Conservation (phyloP, 768 basidiomycete species). For the Cyclocybe aegerita region DNA sequence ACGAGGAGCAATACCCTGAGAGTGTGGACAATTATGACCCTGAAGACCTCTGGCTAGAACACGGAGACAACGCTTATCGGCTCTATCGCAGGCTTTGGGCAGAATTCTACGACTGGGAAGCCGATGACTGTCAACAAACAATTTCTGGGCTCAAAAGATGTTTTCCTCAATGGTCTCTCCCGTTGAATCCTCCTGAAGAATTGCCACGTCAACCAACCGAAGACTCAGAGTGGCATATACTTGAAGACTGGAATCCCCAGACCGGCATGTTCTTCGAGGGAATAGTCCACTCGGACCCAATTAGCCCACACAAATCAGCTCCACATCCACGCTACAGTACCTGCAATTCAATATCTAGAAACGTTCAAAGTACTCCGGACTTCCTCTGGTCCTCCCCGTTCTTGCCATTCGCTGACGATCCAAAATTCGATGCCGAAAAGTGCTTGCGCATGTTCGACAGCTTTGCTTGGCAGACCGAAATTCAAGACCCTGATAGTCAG, state of each 20-base stretch:
- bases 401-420: slow-evolving; percentile 49
- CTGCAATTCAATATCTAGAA: slow-evolving; percentile 44
- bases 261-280: not conserved
- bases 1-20: not conserved
- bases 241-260: not conserved
- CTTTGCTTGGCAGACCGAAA: slow-evolving; percentile 35
- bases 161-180: not conserved
- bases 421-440: slow-evolving; percentile 25
- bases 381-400: slow-evolving; percentile 24
- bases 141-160: slow-evolving; percentile 2
- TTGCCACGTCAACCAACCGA: not conserved
- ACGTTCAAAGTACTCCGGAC: slow-evolving; percentile 12
- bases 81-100: slow-evolving; percentile 40
- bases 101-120: slow-evolving; percentile 49
- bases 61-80: slow-evolving; percentile 21
- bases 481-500: slow-evolving; percentile 52
- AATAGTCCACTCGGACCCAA: not conserved
- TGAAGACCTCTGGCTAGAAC: slow-evolving; percentile 9
- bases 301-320: not conserved
- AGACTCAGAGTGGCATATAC: too few species aligned
- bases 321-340: slow-evolving; percentile 37
- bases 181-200: not conserved
- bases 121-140: slow-evolving; percentile 20
- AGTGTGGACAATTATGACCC: not conserved
- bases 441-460: slow-evolving; percentile 27